Conservation (phyloP, 306 rosid species). For the Pyrus pyrifolia region DNA sequence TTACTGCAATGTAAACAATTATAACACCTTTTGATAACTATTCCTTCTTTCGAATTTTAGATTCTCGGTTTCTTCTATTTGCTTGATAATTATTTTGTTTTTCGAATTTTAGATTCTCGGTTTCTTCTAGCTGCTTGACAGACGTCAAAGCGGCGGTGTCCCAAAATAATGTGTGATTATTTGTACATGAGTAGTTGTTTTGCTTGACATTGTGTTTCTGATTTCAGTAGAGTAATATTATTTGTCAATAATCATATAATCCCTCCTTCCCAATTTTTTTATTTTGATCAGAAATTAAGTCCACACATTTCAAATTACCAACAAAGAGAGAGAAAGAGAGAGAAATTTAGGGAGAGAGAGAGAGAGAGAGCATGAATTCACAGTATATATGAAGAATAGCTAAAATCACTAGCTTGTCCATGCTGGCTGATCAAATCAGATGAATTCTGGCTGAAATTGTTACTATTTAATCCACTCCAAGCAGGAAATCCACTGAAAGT, state of each 20-base stretch:
- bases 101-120: not conserved
- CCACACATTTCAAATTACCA: not conserved
- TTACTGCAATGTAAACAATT: not conserved
- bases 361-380: not conserved
- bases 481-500: conserved; percentile 38
- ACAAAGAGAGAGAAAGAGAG: no score
- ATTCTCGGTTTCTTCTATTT: not conserved
- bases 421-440: conserved; percentile 35
- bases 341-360: not conserved
- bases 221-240: not conserved
- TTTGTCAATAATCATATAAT: not conserved
- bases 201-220: not conserved
- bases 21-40: not conserved
- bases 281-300: not conserved
- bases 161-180: not conserved
- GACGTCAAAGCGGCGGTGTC: not conserved
- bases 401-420: conserved; percentile 44
- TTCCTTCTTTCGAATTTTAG: no score
- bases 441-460: conserved; percentile 29
- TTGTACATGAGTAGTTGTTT: not conserved
- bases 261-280: not conserved
- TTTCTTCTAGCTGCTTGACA: no score
- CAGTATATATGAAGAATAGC: conserved; percentile 49
- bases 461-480: conserved; percentile 33
- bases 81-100: no score